phyloP scores from a whole-genome alignment of 352 stramenopile species.

The Pythium phragmitis region DNA sequence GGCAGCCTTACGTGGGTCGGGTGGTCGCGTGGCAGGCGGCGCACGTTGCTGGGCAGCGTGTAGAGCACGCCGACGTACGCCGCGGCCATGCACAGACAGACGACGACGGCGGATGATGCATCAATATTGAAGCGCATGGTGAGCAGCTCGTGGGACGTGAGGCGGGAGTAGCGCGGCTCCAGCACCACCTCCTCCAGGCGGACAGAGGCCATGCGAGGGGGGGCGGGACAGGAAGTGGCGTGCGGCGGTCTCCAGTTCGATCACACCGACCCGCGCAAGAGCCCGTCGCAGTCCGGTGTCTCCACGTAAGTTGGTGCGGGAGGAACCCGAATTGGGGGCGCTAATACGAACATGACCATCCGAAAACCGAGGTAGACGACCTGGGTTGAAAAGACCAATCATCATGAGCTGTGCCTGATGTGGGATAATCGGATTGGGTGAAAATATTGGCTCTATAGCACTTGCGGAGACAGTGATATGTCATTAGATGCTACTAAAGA shows the following conservation, averaged over 20 bases:
- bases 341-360: neutral
- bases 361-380: slow-evolving; percentile 13
- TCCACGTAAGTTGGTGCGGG: slow-evolving; percentile 22
- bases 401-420: slow-evolving; percentile 13
- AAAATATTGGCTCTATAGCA: slow-evolving; percentile 14
- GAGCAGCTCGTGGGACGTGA: slow-evolving; percentile 30
- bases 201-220: slow-evolving; percentile 30
- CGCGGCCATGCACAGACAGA: slow-evolving; percentile 79
- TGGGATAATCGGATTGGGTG: slow-evolving; percentile 37
- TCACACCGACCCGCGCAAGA: slow-evolving; percentile 1
- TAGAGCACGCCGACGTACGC: slow-evolving; percentile 88
- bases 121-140: slow-evolving; percentile 85
- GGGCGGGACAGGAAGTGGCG: neutral
- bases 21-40: slow-evolving; percentile 76
- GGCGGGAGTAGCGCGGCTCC: slow-evolving; percentile 30
- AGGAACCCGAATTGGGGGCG: neutral
- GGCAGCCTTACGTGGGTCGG: slow-evolving; percentile 61
- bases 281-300: slow-evolving; percentile 15
- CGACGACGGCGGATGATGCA: slow-evolving; percentile 56
- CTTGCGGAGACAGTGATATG: neutral
- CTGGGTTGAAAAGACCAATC: slow-evolving; percentile 20
- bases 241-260: neutral
- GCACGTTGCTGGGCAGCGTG: slow-evolving; percentile 70
- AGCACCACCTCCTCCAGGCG: slow-evolving; percentile 29
- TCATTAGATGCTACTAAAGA: slow-evolving; percentile 2